Base-by-base conservation (phyloP, 1,284 basidiomycete species). In the Trichosporon inkin region DNA sequence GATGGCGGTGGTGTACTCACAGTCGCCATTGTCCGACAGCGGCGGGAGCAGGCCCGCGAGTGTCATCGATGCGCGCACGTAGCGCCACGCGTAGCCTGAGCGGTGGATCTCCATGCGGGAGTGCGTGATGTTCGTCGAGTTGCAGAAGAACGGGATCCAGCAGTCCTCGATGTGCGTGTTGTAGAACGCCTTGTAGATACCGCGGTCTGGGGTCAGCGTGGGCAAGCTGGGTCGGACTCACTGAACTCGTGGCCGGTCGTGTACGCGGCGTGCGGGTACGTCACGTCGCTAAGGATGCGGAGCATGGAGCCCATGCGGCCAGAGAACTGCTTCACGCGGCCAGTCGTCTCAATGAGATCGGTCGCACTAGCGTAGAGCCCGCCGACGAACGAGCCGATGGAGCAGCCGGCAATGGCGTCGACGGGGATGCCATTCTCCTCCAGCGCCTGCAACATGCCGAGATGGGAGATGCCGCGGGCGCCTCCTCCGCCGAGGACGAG, bases 61-160 rank as follows among this genome's bases (percentile, higher is more conserved):
- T 0, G 95, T 92, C 96, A 99, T 99, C 1, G 93, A 97, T 6
- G 92, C 96, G 59, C 95, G 91, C 85, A 82, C 75, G 65, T 83
- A 84, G 59, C 74, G 73, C 92, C 92, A 94, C 14, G 92, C 92
- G 79, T 97, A 97, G 10, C 94, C 94, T 6, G 90, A 91, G 63
- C 95, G 90, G 71, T 99, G 96, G 40, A 98, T 88, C 74, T 98
- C 93, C 93, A 99, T 98, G 6, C 88, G 84, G 10, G 92, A 96
- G 61, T 90, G 92, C 55, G 89, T 94, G 74, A 99, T 97, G 72
- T 98, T 98, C n/a, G 96, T 97, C 7, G 94, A 93, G 72, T 98
- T 98, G 79, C 92, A 96, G 80, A 94, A 99, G 80, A 88, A 99
- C 2, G 96, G 95, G 4, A 99, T 82, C 96, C 95, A 99, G 88